A percentile compares a stretch with the other conserved stretches of the same genome.
Evolutionary conservation across 805 yeast species (phyloP).

Genomic region (Dipodascus geniculatus): DNA sequence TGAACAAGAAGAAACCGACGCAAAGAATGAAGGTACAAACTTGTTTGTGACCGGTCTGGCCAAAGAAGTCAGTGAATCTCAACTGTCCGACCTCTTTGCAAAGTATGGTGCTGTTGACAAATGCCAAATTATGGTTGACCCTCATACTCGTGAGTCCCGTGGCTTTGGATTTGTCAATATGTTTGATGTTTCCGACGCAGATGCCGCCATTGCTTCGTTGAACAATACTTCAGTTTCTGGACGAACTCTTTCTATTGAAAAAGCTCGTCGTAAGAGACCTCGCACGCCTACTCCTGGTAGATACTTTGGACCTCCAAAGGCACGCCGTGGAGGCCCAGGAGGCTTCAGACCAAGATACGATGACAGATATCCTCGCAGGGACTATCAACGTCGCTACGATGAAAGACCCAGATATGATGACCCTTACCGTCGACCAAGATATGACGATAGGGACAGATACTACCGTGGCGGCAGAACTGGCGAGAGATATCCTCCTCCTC

Average conservation of each 20-base stretch:
- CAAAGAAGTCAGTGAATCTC: slow-evolving; percentile 19
- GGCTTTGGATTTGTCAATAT: slow-evolving; percentile 44
- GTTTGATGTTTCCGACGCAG: slow-evolving; percentile 31
- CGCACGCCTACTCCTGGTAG: slow-evolving; percentile 29
- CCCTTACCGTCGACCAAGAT: slow-evolving; percentile 15
- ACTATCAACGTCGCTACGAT: slow-evolving; percentile 4
- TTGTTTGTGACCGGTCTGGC: slow-evolving; percentile 26
- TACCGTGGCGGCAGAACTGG: slow-evolving; percentile 15
- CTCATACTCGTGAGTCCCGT: slow-evolving; percentile 31
- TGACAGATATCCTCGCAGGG: slow-evolving; percentile 10
- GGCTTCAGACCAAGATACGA: slow-evolving; percentile 11
- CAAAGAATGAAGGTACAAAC: slow-evolving; percentile 24
- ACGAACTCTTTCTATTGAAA: slow-evolving; percentile 33
- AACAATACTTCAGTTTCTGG: slow-evolving; percentile 32
- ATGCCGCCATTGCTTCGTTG: slow-evolving; percentile 34
- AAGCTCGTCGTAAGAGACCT: slow-evolving; percentile 30
- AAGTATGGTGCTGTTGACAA: slow-evolving; percentile 21
- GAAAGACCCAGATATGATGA: slow-evolving; percentile 11
- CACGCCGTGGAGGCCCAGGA: slow-evolving; percentile 9
- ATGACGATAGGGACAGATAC: slow-evolving; percentile 18
- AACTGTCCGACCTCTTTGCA: slow-evolving; percentile 19
- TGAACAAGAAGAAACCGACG: slow-evolving; percentile 17
- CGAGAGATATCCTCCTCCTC: slow-evolving; percentile 15
- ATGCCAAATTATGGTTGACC: slow-evolving; percentile 34
- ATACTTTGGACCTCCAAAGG: slow-evolving; percentile 25